Conservation (phyloP, 768 basidiomycete species). For the Kondoa malvinella region DNA sequence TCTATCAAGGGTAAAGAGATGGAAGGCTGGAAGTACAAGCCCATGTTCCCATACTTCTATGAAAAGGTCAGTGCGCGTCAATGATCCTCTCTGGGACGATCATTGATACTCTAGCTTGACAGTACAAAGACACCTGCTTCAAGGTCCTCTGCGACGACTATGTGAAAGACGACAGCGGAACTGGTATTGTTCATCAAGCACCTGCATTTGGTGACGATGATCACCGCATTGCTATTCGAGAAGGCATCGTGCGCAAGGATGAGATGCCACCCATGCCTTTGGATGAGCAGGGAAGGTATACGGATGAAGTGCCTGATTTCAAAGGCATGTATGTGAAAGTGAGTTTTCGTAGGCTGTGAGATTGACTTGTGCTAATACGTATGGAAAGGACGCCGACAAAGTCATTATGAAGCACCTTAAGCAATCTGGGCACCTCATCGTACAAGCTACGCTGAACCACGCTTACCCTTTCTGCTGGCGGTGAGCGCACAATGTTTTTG, state of each 20-base stretch:
- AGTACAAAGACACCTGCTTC: constrained; percentile 88
- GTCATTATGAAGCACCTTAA: constrained; percentile 82
- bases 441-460: constrained; percentile 70
- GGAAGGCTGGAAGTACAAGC: constrained; percentile 89
- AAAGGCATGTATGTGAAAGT: constrained; percentile 79
- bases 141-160: constrained; percentile 76
- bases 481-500: constrained; percentile 35
- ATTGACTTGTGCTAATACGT: background rate
- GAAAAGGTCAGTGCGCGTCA: constrained; percentile 48
- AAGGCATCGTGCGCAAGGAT: constrained; percentile 64
- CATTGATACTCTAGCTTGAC: background rate
- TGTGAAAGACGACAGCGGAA: constrained; percentile 81
- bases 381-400: constrained; percentile 91
- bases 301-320: constrained; percentile 75
- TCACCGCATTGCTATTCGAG: constrained; percentile 72
- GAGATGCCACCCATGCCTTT: constrained; percentile 95
- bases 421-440: constrained; percentile 67
- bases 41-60: constrained; percentile 90
- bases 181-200: constrained; percentile 96
- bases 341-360: constrained; percentile 25
- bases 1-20: constrained; percentile 78
- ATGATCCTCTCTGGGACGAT: background rate
- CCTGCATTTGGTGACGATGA: constrained; percentile 98
- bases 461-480: constrained; percentile 97
- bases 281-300: constrained; percentile 76